Conservation (phyloP, 352 stramenopile species). For the Globisporangium nunn region DNA sequence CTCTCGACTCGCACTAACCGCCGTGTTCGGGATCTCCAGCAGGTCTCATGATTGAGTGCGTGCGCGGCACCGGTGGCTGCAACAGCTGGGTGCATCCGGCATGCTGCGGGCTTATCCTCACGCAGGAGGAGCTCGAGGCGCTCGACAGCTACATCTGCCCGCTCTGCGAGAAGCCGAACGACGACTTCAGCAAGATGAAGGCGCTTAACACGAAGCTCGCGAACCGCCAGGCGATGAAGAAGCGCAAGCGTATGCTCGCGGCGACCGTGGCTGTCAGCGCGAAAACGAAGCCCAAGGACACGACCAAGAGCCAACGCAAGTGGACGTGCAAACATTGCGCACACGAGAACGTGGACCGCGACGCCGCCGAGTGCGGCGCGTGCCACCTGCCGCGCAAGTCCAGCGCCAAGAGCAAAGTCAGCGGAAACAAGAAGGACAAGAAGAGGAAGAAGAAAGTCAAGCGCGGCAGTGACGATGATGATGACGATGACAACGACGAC, state of each 20-base stretch:
- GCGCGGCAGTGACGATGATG: slow-evolving; percentile 14
- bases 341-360: slow-evolving; percentile 32
- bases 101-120: slow-evolving; percentile 84
- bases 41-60: slow-evolving; percentile 92
- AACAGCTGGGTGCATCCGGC: slow-evolving; percentile 88
- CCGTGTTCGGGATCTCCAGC: slow-evolving; percentile 12
- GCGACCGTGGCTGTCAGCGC: background rate
- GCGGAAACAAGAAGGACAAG: slow-evolving; percentile 13
- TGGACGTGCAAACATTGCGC: slow-evolving; percentile 49
- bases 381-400: slow-evolving; percentile 26
- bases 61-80: slow-evolving; percentile 82
- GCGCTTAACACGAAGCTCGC: slow-evolving; percentile 71
- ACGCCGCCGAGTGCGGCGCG: slow-evolving; percentile 30
- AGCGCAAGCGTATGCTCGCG: slow-evolving; percentile 34
- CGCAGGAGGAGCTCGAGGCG: slow-evolving; percentile 77
- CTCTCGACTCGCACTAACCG: slow-evolving; percentile 1
- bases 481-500: slow-evolving; percentile 8
- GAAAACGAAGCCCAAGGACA: slow-evolving; percentile 6
- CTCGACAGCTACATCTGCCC: slow-evolving; percentile 83
- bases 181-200: slow-evolving; percentile 59
- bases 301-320: slow-evolving; percentile 12
- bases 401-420: slow-evolving; percentile 9
- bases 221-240: slow-evolving; percentile 49
- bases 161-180: slow-evolving; percentile 59
- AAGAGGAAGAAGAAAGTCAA: slow-evolving; percentile 14